phyloP scores from a whole-genome alignment of 1,284 basidiomycete species.

The Naganishia liquefaciens region DNA sequence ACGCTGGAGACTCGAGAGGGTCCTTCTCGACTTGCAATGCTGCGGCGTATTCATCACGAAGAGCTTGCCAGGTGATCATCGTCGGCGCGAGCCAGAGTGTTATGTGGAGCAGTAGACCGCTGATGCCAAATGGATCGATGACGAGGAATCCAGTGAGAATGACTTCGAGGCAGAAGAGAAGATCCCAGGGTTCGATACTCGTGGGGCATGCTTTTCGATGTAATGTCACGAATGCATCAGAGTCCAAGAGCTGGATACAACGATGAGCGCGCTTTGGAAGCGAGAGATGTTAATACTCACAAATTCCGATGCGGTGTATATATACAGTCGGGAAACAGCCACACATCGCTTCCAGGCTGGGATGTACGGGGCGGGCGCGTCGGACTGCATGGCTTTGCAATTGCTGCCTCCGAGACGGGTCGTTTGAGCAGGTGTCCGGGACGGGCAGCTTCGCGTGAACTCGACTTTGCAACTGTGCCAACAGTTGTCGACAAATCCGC shows the following conservation, averaged over 20 bases:
- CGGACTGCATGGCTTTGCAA: too few species aligned
- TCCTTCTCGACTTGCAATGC: background rate
- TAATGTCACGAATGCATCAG: background rate
- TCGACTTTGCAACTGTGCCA: too few species aligned
- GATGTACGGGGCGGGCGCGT: background rate
- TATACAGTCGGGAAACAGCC: background rate
- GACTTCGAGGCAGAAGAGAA: background rate
- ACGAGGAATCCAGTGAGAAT: background rate
- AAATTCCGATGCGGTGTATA: background rate
- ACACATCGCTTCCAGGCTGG: background rate
- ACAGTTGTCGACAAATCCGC: too few species aligned
- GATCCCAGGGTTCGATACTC: background rate
- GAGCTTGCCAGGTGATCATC: background rate
- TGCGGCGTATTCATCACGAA: background rate
- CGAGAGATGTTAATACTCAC: background rate
- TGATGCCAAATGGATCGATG: constrained; percentile 7
- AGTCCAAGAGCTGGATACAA: background rate
- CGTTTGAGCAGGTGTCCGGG: too few species aligned
- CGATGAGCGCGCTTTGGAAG: background rate
- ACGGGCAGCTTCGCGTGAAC: too few species aligned
- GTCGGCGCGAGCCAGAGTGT: constrained; percentile 6
- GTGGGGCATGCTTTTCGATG: background rate
- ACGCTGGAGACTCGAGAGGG: background rate
- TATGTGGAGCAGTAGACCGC: background rate
- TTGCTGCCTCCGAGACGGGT: too few species aligned